Percentiles rank a stretch among this genome's conserved stretches.
Conservation (phyloP, 2,329 filamentous ascomycete species). For the Colletotrichum noveboracense region DNA sequence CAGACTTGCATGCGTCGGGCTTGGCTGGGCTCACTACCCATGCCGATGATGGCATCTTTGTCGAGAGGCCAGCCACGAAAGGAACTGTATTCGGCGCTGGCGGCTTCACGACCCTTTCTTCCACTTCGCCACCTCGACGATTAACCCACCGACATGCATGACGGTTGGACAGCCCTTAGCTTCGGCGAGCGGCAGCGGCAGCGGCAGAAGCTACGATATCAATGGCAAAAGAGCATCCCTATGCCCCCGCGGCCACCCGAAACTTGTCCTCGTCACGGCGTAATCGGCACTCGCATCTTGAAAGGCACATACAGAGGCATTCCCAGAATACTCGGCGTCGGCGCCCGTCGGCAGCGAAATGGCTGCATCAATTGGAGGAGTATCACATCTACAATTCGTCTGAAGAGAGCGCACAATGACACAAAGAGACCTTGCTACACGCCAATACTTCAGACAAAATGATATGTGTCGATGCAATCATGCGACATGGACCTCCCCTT, state of each 20-base stretch:
- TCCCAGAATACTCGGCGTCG: neutral
- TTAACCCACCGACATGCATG: neutral
- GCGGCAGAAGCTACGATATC: neutral
- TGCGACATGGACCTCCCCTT: neutral
- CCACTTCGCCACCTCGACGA: neutral
- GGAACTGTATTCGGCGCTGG: neutral
- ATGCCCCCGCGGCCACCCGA: neutral
- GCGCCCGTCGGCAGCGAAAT: neutral
- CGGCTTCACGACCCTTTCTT: neutral
- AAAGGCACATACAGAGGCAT: neutral
- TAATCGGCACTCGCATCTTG: neutral
- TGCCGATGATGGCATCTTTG: neutral
- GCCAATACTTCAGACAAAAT: neutral
- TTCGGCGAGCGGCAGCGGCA: neutral
- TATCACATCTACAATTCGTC: neutral
- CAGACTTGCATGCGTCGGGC: neutral
- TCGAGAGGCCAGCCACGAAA: neutral
- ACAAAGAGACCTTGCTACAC: neutral
- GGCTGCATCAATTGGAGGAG: neutral
- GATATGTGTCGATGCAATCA: neutral
- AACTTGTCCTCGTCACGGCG: neutral
- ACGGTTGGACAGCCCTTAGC: neutral
- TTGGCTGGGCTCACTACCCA: neutral
- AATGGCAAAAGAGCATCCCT: neutral
- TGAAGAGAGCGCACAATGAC: neutral